Conservation (phyloP, 139 green algal genomes). For the Spirogloea muscicola region DNA sequence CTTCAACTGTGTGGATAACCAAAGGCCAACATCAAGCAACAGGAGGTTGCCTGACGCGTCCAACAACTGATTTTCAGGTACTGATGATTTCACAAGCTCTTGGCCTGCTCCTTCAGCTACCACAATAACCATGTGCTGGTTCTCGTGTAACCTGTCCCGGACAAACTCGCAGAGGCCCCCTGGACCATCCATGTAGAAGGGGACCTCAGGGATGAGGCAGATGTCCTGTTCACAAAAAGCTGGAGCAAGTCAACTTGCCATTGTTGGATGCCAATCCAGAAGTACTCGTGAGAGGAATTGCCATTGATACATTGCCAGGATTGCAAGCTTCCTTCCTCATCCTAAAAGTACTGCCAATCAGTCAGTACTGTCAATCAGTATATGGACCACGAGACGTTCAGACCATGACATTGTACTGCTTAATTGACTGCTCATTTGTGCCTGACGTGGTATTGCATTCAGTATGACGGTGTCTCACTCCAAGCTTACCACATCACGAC, state of each 20-base stretch:
- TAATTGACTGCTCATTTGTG: too few species aligned
- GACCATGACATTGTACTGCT: too few species aligned
- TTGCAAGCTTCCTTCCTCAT: too few species aligned
- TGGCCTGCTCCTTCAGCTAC: constrained; percentile 91
- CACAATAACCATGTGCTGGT: constrained; percentile 60
- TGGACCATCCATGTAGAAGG: constrained; percentile 77
- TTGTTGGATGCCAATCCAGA: too few species aligned
- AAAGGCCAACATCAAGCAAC: constrained; percentile 81
- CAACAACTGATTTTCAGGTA: too few species aligned
- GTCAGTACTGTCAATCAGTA: too few species aligned
- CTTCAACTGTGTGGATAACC: constrained; percentile 72
- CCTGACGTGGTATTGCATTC: too few species aligned
- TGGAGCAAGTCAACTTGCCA: constrained; percentile 51
- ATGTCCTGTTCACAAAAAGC: constrained; percentile 61
- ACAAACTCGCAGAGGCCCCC: constrained; percentile 77
- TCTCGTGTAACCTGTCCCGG: constrained; percentile 66
- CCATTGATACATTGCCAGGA: too few species aligned
- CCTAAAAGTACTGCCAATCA: constrained; percentile 27
- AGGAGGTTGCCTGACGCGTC: constrained; percentile 86
- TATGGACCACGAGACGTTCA: too few species aligned
- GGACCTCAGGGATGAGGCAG: constrained; percentile 91
- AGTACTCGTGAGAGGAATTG: too few species aligned
- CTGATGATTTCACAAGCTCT: constrained; percentile 63
- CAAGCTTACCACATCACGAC: constrained; percentile 51
- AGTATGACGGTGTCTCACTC: too few species aligned